Evolutionary conservation across 257 asterid species (phyloP), one percentile per base, ranked within the genome.

Genomic region (Nicotiana otophora): DNA sequence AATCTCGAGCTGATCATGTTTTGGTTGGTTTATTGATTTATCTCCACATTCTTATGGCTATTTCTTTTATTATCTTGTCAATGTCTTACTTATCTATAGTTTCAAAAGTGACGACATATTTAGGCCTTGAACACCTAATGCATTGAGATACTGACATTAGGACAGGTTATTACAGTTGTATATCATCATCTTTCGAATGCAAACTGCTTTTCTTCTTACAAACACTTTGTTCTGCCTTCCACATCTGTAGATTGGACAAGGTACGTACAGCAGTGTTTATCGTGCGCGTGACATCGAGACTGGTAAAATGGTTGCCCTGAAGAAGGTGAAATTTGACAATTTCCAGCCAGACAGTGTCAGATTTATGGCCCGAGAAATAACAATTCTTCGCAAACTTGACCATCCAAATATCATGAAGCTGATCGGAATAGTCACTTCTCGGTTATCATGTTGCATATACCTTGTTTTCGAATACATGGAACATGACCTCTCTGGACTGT

Each of bases 401-500:
- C 99, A 96, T 84, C 99, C 97, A 3, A 96, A 96, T 76, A 83
- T 96, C 84, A 91, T 96, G 96, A 96, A 96, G 87, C 90, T 96
- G 78, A 97, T 94, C 85, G 99, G 99, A 30, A 94, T 96, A 54
- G 91, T 96, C 36, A 93, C 98, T 2, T 96, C 99, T 30, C 85
- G 90, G 31, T 81, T 92, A 46, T 94, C 99, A 1, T 86, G 91
- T 42, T 92, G 90, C 82, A 84, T 96, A 46, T 93, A 92, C 92
- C 96, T 96, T 58, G 99, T 96, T 53, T 96, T 96, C 80, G 98
- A 96, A 86, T 96, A 94, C 90, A 96, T 96, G 98, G 99, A 96
- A 83, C 99, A 96, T 31, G 99, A 96, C 83, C 98, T 96, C 26
- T 88, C 97, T 1, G 98, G 99, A 28, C 89, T 96, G 16, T 82